Percentiles rank a stretch among this genome's conserved stretches.
Evolutionary conservation across 352 stramenopile genomes (phyloP).

Genomic region (Phytophthora tentaculata): DNA sequence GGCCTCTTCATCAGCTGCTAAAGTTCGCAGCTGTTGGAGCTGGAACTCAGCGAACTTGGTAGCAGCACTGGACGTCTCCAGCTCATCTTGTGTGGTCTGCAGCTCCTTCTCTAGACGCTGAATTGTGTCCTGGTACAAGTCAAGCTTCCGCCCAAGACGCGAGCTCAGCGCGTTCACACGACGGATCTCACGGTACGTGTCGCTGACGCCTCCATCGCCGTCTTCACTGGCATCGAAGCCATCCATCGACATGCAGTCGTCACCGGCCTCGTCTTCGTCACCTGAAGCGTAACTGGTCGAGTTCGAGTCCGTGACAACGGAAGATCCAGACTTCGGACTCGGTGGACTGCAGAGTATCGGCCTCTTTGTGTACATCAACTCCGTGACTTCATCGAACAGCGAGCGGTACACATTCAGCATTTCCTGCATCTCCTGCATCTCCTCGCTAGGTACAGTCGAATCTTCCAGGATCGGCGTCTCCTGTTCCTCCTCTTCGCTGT

Average conservation of each 20-base stretch:
- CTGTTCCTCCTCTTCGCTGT: slow-evolving; percentile 30
- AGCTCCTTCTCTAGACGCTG: slow-evolving; percentile 74
- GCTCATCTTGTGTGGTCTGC: slow-evolving; percentile 67
- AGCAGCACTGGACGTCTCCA: slow-evolving; percentile 78
- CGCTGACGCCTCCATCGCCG: slow-evolving; percentile 33
- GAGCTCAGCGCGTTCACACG: slow-evolving; percentile 61
- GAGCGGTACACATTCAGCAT: slow-evolving; percentile 74
- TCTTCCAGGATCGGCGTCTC: slow-evolving; percentile 27
- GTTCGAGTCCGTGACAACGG: slow-evolving; percentile 67
- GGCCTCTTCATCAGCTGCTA: slow-evolving; percentile 55
- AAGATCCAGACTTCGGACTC: slow-evolving; percentile 69
- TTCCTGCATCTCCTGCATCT: slow-evolving; percentile 59
- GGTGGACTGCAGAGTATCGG: slow-evolving; percentile 46
- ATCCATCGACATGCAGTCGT: slow-evolving; percentile 43
- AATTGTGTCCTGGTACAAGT: slow-evolving; percentile 75
- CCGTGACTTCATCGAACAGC: slow-evolving; percentile 66
- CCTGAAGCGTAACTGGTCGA: slow-evolving; percentile 69
- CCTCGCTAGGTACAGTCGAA: slow-evolving; percentile 39
- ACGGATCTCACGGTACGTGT: slow-evolving; percentile 62
- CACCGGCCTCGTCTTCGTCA: slow-evolving; percentile 50
- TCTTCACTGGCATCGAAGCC: slow-evolving; percentile 45
- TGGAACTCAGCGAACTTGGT: slow-evolving; percentile 87
- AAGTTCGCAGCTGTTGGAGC: slow-evolving; percentile 69
- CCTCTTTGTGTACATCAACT: slow-evolving; percentile 62
- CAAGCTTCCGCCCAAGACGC: slow-evolving; percentile 73